These are phyloP conservation scores for Phytophthora crassamura DNA, from an alignment of 352 stramenopile species.

Conservation along the genomic window DNA sequence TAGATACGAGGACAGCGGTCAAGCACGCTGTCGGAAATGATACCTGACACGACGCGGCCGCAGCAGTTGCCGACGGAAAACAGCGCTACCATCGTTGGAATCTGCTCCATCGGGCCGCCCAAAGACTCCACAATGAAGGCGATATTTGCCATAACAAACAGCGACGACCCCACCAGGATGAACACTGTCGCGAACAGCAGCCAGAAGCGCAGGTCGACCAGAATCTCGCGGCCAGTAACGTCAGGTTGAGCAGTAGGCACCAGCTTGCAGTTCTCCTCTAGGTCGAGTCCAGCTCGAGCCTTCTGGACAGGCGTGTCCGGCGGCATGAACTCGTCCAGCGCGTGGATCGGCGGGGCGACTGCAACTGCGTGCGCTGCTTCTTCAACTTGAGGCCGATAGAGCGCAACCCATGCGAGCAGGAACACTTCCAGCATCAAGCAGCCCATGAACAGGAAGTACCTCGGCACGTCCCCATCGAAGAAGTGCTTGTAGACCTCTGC, in stretches of 20 bases:
- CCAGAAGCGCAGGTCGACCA: constrained; percentile 68
- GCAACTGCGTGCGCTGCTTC: constrained; percentile 14
- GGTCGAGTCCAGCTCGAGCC: neutral
- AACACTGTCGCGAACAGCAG: constrained; percentile 74
- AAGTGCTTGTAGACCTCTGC: constrained; percentile 66
- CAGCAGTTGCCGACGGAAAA: constrained; percentile 79
- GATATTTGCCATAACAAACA: constrained; percentile 87
- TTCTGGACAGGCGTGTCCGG: constrained; percentile 12
- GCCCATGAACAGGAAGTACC: constrained; percentile 79
- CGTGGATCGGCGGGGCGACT: constrained; percentile 26
- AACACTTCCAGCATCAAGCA: constrained; percentile 59
- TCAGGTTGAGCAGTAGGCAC: constrained; percentile 27
- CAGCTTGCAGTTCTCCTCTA: constrained; percentile 12
- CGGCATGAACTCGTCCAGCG: constrained; percentile 59
- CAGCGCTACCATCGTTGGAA: constrained; percentile 68
- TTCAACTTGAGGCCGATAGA: constrained; percentile 42
- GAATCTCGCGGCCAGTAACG: constrained; percentile 59
- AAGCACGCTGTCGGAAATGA: constrained; percentile 68
- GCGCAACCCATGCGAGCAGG: constrained; percentile 55
- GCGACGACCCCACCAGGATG: constrained; percentile 69
- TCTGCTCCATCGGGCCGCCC: constrained; percentile 49
- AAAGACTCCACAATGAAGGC: constrained; percentile 79
- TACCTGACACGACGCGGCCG: constrained; percentile 58
- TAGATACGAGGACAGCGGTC: constrained; percentile 58
- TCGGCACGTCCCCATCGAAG: constrained; percentile 58